These are phyloP conservation scores for Kuraishia cidri DNA, from an alignment of 805 yeast genomes.

Conservation along the genomic window DNA sequence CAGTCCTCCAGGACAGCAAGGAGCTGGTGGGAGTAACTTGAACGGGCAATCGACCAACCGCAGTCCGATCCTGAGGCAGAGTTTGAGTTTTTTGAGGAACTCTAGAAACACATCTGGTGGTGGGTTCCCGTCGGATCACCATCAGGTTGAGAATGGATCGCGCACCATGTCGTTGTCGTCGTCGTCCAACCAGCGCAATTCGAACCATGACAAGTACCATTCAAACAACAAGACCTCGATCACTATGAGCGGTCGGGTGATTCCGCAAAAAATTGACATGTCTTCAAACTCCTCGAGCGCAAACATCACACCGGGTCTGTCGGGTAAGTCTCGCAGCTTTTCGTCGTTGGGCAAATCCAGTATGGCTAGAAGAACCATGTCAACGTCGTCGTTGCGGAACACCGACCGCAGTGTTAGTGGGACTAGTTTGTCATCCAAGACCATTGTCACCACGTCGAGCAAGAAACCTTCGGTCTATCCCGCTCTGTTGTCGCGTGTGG, in stretches of 20 bases:
- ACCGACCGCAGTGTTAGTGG: conserved; percentile 14
- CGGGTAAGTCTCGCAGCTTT: conserved; percentile 36
- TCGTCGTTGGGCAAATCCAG: conserved; percentile 23
- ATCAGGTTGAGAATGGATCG: background rate
- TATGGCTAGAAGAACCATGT: conserved; percentile 24
- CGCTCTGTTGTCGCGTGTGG: conserved; percentile 80
- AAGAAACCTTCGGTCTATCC: conserved; percentile 76
- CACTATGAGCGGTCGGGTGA: conserved; percentile 32
- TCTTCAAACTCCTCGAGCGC: conserved; percentile 1
- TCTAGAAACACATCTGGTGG: background rate
- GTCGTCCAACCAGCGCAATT: conserved; percentile 1
- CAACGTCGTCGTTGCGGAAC: conserved; percentile 19
- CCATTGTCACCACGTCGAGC: conserved; percentile 37
- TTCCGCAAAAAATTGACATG: conserved; percentile 36
- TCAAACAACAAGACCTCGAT: conserved; percentile 20
- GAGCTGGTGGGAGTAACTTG: too few species aligned
- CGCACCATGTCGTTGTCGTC: conserved; percentile 7
- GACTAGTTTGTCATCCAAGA: conserved; percentile 25
- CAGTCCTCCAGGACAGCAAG: too few species aligned
- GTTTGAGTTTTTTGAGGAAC: conserved; percentile 2
- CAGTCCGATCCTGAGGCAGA: conserved; percentile 5
- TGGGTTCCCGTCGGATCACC: background rate
- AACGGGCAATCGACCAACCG: too few species aligned
- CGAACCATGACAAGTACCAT: conserved; percentile 23
- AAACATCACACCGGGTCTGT: conserved; percentile 18